A percentile compares a stretch with the other conserved stretches of the same genome.
These are phyloP conservation scores for Clitopilus passeckerianus DNA, from an alignment of 768 basidiomycete species.

Conservation along the genomic window DNA sequence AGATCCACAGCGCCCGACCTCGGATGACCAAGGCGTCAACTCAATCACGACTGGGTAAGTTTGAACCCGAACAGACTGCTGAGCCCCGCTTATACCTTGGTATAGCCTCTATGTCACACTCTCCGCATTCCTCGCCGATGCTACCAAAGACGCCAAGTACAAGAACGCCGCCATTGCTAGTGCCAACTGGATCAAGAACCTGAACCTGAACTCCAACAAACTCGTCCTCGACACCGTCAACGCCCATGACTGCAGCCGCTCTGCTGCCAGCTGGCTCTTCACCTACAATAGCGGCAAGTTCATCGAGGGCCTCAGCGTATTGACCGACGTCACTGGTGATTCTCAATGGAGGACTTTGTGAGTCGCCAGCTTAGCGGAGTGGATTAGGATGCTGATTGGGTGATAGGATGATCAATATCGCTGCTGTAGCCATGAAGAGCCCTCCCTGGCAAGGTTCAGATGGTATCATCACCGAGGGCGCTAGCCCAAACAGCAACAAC, in stretches of 20 bases:
- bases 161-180: constrained; percentile 38
- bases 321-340: constrained; percentile 37
- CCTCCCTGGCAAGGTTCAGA: constrained; percentile 41
- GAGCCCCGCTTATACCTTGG: background rate
- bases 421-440: constrained; percentile 36
- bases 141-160: constrained; percentile 39
- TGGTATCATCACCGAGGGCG: constrained; percentile 50
- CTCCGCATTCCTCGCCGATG: constrained; percentile 37
- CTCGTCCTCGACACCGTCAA: constrained; percentile 45
- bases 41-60: constrained; percentile 48
- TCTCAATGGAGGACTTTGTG: constrained; percentile 36
- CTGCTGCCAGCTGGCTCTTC: constrained; percentile 41
- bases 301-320: constrained; percentile 45
- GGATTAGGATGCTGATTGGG: background rate
- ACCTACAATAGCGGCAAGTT: constrained; percentile 54
- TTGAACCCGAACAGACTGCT: background rate
- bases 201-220: constrained; percentile 34
- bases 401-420: constrained; percentile 28
- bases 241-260: constrained; percentile 40
- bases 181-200: constrained; percentile 43
- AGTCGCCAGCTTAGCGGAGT: constrained; percentile 4
- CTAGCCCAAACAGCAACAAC: constrained; percentile 32
- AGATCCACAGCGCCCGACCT: constrained; percentile 31
- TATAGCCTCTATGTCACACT: constrained; percentile 14
- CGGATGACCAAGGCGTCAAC: constrained; percentile 37